A percentile compares a stretch with the other conserved stretches of the same genome.
These are phyloP conservation scores for Gymnopilus dilepis DNA, from an alignment of 768 basidiomycete species.

Conservation along the genomic window DNA sequence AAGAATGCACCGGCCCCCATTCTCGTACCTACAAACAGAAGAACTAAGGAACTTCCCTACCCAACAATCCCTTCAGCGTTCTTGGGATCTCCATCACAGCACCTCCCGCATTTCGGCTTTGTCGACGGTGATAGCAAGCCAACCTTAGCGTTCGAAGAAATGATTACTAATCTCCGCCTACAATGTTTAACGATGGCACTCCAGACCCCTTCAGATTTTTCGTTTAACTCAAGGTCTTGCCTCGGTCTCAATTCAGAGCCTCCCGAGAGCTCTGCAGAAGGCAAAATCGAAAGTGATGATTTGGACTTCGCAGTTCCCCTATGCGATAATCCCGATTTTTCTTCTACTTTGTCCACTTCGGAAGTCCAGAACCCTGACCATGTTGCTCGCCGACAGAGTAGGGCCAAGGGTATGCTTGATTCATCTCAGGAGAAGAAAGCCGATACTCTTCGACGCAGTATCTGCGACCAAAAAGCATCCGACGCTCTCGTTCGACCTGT, in stretches of 20 bases:
- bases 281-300: slow-evolving; percentile 30
- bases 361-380: neutral
- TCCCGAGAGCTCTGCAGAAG: neutral
- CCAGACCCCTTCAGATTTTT: slow-evolving; percentile 20
- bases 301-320: slow-evolving; percentile 44
- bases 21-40: slow-evolving; percentile 23
- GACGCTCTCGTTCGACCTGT: too few relatives aligned
- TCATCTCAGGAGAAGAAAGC: too few relatives aligned
- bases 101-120: slow-evolving; percentile 34
- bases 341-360: neutral
- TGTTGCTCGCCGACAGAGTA: too few relatives aligned
- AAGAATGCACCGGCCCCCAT: slow-evolving; percentile 39
- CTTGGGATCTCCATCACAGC: slow-evolving; percentile 45
- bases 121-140: slow-evolving; percentile 27
- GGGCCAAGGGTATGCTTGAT: too few relatives aligned
- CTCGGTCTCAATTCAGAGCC: neutral
- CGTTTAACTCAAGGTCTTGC: slow-evolving; percentile 24
- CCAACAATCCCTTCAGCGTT: slow-evolving; percentile 51
- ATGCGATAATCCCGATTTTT: neutral
- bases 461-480: too few relatives aligned
- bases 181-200: slow-evolving; percentile 36
- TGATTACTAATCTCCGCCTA: slow-evolving; percentile 49
- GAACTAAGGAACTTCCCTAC: slow-evolving; percentile 33
- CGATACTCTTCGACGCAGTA: too few relatives aligned
- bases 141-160: slow-evolving; percentile 44